Base-by-base conservation (phyloP, 2,329 filamentous ascomycete genomes). In the Aspergillus carbonarius region DNA sequence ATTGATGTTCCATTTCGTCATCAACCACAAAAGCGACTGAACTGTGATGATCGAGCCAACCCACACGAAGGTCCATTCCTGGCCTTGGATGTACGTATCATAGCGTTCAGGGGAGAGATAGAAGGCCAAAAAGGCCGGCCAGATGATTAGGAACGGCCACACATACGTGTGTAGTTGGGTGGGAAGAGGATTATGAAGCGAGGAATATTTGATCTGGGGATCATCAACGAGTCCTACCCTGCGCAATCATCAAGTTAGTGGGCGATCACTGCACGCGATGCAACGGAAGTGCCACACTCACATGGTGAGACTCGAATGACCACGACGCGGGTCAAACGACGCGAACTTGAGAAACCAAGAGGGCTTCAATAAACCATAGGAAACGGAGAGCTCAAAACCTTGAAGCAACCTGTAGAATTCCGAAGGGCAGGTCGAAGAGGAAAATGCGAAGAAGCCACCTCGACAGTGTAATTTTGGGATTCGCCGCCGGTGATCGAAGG, bases 61-160 rank as follows among this genome's bases (percentile, higher is more conserved):
- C 88, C 91, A 99, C 63, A 99, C 91, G 74, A 96, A 96, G 0
- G 96, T 98, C 93, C 95, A 99, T 82, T 99, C 95, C 68, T 90
- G 88, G n/a, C 89, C 93, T 69, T 90, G 86, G 64, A 99, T 96
- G 80, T 98, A 88, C 72, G 88, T 89, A 66, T 96, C 89, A 77
- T 99, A 99, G 66, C 91, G 87, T 55, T 92, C 88, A 61, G 87
- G 82, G 20, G 87, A 89, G 55, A 96, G 86, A 75, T 96, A 98
- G 76, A 93, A 87, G 74, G 90, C 86, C 65, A 96, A 85, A 78
- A 98, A 98, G 69, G 90, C 79, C 54, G 96, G 95, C 93, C 96
- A 99, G 70, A 93, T 81, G 66, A 97, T 87, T 60, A 88, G 81
- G 72, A 97, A 99, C 0, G 95, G 95, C 91, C 92, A 96, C 68